Percentiles rank a stretch among this genome's conserved stretches.
phyloP scores from a whole-genome alignment of 352 stramenopile species.

The Albugo candida region DNA sequence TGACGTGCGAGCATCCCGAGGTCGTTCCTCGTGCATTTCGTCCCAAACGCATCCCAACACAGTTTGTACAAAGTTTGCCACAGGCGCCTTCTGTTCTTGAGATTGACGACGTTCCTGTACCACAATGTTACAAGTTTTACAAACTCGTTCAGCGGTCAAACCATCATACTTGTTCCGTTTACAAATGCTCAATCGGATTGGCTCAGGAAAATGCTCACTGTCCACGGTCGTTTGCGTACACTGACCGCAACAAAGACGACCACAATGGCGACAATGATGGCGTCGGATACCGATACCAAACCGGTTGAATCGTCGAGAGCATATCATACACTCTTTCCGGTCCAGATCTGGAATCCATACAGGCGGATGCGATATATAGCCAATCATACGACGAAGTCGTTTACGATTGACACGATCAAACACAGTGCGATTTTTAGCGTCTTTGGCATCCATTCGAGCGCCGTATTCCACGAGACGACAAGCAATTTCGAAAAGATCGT shows the following conservation, averaged over 20 bases:
- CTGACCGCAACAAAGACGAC: conserved; percentile 51
- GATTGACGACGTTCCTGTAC: conserved; percentile 48
- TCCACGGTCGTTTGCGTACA: conserved; percentile 61
- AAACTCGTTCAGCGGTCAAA: conserved; percentile 34
- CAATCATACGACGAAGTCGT: conserved; percentile 44
- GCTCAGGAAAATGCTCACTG: conserved; percentile 39
- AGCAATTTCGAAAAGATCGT: conserved; percentile 49
- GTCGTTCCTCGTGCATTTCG: conserved; percentile 13
- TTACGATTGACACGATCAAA: conserved; percentile 71
- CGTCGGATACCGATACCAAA: conserved; percentile 42
- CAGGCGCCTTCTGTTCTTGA: conserved; percentile 26
- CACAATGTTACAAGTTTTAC: conserved; percentile 49
- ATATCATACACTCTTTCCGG: conserved; percentile 62
- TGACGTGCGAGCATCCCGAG: conserved; percentile 4
- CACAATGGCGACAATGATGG: conserved; percentile 75
- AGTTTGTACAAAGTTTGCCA: conserved; percentile 31
- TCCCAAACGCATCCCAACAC: conserved; percentile 42
- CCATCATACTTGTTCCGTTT: conserved; percentile 18
- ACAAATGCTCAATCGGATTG: conserved; percentile 24
- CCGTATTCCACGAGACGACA: conserved; percentile 56
- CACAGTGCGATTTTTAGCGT: conserved; percentile 53
- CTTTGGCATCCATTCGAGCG: conserved; percentile 55
- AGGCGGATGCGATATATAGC: conserved; percentile 55
- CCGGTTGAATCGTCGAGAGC: conserved; percentile 41
- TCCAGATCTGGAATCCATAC: conserved; percentile 68